Conservation (phyloP, 2,329 filamentous ascomycete genomes). For the Trichoderma breve region DNA sequence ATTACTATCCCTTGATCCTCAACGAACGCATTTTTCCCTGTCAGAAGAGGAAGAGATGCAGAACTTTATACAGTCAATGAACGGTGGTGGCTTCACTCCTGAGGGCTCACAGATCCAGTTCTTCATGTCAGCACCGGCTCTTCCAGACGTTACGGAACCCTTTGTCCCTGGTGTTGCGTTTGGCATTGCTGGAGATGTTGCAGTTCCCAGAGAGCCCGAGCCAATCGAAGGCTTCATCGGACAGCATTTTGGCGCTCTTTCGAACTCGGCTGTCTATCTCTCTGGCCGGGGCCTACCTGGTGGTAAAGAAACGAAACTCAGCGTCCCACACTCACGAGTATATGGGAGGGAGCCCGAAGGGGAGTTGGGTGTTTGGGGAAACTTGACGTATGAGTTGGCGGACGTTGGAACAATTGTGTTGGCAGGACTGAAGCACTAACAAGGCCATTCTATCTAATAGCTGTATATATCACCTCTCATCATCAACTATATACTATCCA, state of each 20-base stretch:
- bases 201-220: neutral
- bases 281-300: constrained; percentile 22
- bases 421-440: neutral
- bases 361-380: constrained; percentile 1
- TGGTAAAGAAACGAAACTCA: constrained; percentile 32
- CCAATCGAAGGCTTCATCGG: constrained; percentile 30
- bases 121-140: constrained; percentile 45
- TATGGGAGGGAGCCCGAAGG: constrained; percentile 23
- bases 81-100: constrained; percentile 52
- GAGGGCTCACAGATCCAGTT: constrained; percentile 67
- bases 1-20: constrained; percentile 73
- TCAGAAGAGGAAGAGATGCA: constrained; percentile 52
- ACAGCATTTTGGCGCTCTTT: constrained; percentile 61
- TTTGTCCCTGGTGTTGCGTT: constrained; percentile 31
- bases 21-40: constrained; percentile 49
- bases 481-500: neutral
- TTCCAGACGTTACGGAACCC: constrained; percentile 26
- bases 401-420: constrained; percentile 21
- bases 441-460: neutral
- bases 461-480: constrained; percentile 5
- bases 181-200: constrained; percentile 31
- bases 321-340: constrained; percentile 36
- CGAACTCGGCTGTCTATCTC: constrained; percentile 59
- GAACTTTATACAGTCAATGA: constrained; percentile 51
- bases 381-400: constrained; percentile 13